Evolutionary conservation across 2,329 filamentous ascomycete genomes (phyloP), one percentile per base, ranked within the genome.

Genomic region (Elsinoe australis): DNA sequence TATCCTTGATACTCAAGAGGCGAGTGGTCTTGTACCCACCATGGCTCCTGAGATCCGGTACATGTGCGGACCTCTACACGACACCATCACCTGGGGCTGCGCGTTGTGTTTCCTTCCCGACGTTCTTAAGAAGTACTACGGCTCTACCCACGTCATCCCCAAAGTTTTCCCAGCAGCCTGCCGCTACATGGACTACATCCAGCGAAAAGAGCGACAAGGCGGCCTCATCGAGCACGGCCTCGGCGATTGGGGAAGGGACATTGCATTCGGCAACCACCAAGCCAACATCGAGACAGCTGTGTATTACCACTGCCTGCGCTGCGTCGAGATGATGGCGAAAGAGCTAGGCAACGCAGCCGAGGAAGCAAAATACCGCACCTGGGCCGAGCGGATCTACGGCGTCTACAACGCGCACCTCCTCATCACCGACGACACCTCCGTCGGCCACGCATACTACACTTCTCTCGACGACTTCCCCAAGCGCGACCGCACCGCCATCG

Each of bases 1-100:
- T 50, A 71, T 72, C 12, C 54, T 70, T 3, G 70, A 72, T 34
- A 60, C 68, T 0, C 70, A 72, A 48, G 69, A 73, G 26, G 56
- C 65, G 0, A 65, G 61, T 12, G 69, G 71, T 1, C 59, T 73
- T 2, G 66, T 70, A 4, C 70, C 70, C 1, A 72, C 67, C 0
- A 71, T 73, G 68, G 70, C 69, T 0, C 70, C 70, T 0, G 64
- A 71, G 50, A 67, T 71, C 18, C 56, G 70, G 10, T 72, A 72
- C 47, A 72, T 72, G 69, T 71, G 69, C 49, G 70, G 70, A 0
- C 70, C 70, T 1, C 58, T 72, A 3, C 68, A 72, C 48, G 69
- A 72, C 47, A 72, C 69, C 0, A 69, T 70, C 42, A 68, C 66
- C 1, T 71, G 67, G 67, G 67, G 66, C 10, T 66, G 66, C 17